Evolutionary conservation across 202 grass and related monocot species (phyloP), one percentile per base, ranked within the genome.

Genomic region (Dendrocalamus latiflorus): DNA sequence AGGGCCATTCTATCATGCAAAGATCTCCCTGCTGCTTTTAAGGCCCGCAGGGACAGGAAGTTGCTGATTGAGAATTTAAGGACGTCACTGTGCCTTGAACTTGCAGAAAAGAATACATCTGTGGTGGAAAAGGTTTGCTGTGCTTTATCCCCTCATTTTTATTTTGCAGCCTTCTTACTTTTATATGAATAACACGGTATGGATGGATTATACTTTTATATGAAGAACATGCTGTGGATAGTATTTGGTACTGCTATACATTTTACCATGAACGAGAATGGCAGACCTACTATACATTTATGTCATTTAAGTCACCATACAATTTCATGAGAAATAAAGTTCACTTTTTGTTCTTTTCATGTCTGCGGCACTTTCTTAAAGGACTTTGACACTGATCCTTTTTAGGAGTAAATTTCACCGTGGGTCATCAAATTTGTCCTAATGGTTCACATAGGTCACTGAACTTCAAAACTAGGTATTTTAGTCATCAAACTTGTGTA

Each of bases 1-100:
- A 89, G 87, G 87, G 65, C 74, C 21, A 55, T 75, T 50, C 17
- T 89, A 15, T 82, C 69, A 81, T 62, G 65, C 66, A 80, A 84
- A 74, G 87, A 89, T 70, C 38, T 89, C 33, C 81, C 81, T 33
- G 70, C 68, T 62, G 69, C 81, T 62, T 63, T 64, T 63, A 51
- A 80, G 81, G 25, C 51, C 62, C 28, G 13, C 4, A 33, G 30
- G 69, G 62, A 80, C 12, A 74, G 53, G 43, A 80, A 55, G 62
- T 48, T 70, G 76, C 7, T 59, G 62, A 69, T 43, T 24, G 70
- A 55, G 69, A 64, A 80, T 34, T 69, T 51, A 56, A 84, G 21
- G 50, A 89, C 28, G 47, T 70, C 76, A 24, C 17, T 89, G 60
- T 55, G 65, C 72, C 50, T 51, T 36, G 87, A 89, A 45, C 70